These are phyloP conservation scores for Pyrenochaeta sp. DNA, from an alignment of 2,329 filamentous ascomycete genomes.

Conservation along the genomic window DNA sequence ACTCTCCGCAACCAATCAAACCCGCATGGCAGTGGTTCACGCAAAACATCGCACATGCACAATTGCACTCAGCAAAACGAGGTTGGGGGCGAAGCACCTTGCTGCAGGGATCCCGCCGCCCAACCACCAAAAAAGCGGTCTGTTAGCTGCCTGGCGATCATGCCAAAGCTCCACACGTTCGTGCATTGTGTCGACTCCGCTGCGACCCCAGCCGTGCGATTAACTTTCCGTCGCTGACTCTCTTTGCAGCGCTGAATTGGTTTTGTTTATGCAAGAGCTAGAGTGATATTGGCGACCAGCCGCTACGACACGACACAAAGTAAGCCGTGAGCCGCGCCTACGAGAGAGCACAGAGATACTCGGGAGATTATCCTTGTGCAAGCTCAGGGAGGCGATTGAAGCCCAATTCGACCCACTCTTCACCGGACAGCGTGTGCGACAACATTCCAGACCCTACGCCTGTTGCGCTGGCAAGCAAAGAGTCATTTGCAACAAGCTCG, in stretches of 20 bases:
- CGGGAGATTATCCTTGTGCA: background rate
- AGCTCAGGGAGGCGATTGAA: conserved; percentile 10
- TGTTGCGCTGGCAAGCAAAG: conserved; percentile 2
- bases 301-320: background rate
- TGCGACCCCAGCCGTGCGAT: conserved; percentile 27
- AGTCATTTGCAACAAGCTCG: conserved; percentile 10
- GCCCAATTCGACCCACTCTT: conserved; percentile 27
- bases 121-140: conserved; percentile 33
- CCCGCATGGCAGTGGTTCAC: conserved; percentile 15
- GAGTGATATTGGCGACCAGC: background rate
- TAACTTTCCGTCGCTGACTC: background rate
- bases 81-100: conserved; percentile 15
- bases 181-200: conserved; percentile 24
- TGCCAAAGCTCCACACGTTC: conserved; percentile 37
- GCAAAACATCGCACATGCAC: conserved; percentile 28
- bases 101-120: conserved; percentile 29
- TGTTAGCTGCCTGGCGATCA: conserved; percentile 27
- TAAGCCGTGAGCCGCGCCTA: background rate
- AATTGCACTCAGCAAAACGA: conserved; percentile 15
- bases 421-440: conserved; percentile 13
- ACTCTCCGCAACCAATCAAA: background rate
- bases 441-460: conserved; percentile 1
- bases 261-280: background rate
- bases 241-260: background rate
- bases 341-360: background rate